Evolutionary conservation across 2,329 filamentous ascomycete genomes (phyloP), one percentile per base, ranked within the genome.

Genomic region (Hymenoscyphus occultus): DNA sequence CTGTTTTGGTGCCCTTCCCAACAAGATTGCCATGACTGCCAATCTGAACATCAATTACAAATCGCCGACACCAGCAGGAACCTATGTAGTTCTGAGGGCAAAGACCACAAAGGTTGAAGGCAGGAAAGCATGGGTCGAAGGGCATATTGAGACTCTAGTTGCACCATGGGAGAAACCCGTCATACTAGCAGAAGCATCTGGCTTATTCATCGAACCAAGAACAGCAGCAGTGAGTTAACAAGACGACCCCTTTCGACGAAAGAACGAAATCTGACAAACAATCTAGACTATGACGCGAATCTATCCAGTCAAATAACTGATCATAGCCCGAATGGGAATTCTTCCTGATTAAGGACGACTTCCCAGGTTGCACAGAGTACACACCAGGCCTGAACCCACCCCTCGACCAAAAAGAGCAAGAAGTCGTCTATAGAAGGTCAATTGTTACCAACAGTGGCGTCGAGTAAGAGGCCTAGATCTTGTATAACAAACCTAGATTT

Each of bases 71-170:
- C 86, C 85, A 72, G 92, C 93, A 5, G 85, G 86, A 28, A 85
- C 85, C 67, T 95, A 90, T 74, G 81, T 96, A 39, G 91, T 96
- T 56, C 79, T 99, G 65, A 84, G 85, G 67, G 93, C 92, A 3
- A 85, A 87, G 75, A 97, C 93, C 22, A 88, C 86, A 10, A 93
- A 90, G 80, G 90, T 94, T 1, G 93, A 98, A 75, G 94, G 95
- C 0, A 84, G 95, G 68, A 98, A 98, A 81, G 94, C 93, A 13
- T 97, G 92, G 92, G 92, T 97, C 0, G 89, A 91, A 78, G 95
- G 92, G 1, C 85, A 86, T 71, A 88, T 98, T 72, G 93, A 97
- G 83, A 89, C 91, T 63, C 78, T 98, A 67, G 85, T 85, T 32
- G 80, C 80, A 71, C 81, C 86, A 40, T 86, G 86, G 9, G 84